Conservation (phyloP, 2,329 filamentous ascomycete species). For the Colletotrichum falcatum region DNA sequence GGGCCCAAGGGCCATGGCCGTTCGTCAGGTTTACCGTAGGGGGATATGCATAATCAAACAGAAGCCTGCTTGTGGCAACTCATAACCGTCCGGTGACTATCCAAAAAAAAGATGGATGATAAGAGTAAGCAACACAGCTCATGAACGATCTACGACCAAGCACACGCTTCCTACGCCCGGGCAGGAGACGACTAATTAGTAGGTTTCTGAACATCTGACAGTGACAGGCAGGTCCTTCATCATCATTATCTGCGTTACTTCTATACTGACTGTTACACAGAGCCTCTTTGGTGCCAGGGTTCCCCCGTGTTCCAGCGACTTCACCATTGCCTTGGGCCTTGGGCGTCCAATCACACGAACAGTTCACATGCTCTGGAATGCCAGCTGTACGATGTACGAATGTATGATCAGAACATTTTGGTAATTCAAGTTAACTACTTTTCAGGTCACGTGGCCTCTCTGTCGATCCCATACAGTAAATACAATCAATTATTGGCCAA, state of each 20-base stretch:
- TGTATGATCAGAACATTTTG: not conserved
- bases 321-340: not conserved
- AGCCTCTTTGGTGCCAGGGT: not conserved
- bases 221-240: not conserved
- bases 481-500: conserved; percentile 34
- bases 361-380: not conserved
- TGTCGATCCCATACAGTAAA: conserved; percentile 32
- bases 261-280: not conserved
- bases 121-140: not conserved
- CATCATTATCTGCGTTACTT: not conserved
- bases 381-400: no score
- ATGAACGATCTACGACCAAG: not conserved
- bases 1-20: not conserved
- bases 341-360: not conserved
- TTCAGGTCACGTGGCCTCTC: conserved; percentile 27
- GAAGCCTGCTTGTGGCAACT: not conserved
- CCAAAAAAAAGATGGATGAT: not conserved
- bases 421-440: conserved; percentile 28
- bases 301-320: not conserved
- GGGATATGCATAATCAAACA: not conserved
- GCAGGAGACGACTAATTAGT: not conserved
- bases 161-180: not conserved
- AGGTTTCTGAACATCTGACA: not conserved
- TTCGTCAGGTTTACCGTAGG: not conserved
- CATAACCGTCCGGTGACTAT: no score